phyloP scores from a whole-genome alignment of 192 early-diverging fungal genomes.

The Backusella westeae region DNA sequence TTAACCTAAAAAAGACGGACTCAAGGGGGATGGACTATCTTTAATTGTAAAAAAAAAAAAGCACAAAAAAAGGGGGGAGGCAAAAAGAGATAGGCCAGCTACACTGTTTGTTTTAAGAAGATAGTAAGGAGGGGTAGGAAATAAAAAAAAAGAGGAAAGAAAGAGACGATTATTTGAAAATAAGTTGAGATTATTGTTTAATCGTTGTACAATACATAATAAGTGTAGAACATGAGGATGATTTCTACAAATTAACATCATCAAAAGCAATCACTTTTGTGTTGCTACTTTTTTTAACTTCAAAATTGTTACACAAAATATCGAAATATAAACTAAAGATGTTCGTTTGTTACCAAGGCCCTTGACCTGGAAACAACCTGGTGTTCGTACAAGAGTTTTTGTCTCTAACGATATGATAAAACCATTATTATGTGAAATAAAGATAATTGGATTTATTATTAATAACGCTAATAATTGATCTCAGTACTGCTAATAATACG shows the following conservation, averaged over 20 bases:
- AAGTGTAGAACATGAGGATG: background rate
- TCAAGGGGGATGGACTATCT: background rate
- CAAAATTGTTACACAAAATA: background rate
- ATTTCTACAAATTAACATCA: conserved; percentile 2
- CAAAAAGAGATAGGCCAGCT: background rate
- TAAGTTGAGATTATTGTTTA: background rate
- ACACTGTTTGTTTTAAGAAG: background rate
- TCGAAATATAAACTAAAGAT: background rate
- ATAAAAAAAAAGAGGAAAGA: background rate
- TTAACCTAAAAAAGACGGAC: background rate
- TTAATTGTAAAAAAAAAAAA: background rate
- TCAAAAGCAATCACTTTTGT: conserved; percentile 7
- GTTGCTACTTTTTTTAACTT: conserved; percentile 7
- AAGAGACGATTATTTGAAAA: background rate
- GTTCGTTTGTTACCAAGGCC: background rate
- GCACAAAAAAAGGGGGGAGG: background rate
- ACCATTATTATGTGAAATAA: background rate
- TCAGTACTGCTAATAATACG: background rate
- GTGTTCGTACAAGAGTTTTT: background rate
- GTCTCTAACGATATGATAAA: background rate
- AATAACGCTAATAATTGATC: background rate
- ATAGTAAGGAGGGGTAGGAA: background rate
- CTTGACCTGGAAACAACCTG: background rate
- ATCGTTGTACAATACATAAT: conserved; percentile 1
- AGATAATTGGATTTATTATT: background rate